These are phyloP conservation scores for Rosa multiflora DNA, from an alignment of 306 rosid species.

Conservation along the genomic window DNA sequence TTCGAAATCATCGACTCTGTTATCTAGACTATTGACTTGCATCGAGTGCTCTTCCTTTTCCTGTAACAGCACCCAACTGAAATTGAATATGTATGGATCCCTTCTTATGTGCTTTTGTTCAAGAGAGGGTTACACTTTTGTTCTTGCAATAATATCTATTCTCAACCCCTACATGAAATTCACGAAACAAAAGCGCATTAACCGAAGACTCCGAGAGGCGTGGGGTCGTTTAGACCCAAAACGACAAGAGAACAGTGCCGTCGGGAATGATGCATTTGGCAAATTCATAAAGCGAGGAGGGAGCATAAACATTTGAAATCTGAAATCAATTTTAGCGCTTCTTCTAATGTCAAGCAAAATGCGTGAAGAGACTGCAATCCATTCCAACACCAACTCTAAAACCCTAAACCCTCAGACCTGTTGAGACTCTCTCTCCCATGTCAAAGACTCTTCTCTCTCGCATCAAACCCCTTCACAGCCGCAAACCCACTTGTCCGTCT, in stretches of 20 bases:
- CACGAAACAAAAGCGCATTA: no score
- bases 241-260: background rate
- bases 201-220: no score
- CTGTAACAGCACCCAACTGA: background rate
- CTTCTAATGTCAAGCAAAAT: background rate
- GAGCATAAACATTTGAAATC: background rate
- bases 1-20: background rate
- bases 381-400: background rate
- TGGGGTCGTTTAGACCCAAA: background rate
- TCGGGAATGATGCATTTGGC: background rate
- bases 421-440: constrained; percentile 29
- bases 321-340: constrained; percentile 7
- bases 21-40: background rate
- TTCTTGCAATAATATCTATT: background rate
- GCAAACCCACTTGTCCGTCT: constrained; percentile 12
- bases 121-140: background rate
- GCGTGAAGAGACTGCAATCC: background rate
- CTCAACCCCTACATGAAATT: no score
- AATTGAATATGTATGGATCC: background rate
- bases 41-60: background rate
- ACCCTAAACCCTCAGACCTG: background rate
- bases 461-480: constrained; percentile 52
- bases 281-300: background rate
- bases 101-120: background rate
- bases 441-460: constrained; percentile 67